Evolutionary conservation across 805 yeast species (phyloP).

Genomic region (Danielia reshetovae): DNA sequence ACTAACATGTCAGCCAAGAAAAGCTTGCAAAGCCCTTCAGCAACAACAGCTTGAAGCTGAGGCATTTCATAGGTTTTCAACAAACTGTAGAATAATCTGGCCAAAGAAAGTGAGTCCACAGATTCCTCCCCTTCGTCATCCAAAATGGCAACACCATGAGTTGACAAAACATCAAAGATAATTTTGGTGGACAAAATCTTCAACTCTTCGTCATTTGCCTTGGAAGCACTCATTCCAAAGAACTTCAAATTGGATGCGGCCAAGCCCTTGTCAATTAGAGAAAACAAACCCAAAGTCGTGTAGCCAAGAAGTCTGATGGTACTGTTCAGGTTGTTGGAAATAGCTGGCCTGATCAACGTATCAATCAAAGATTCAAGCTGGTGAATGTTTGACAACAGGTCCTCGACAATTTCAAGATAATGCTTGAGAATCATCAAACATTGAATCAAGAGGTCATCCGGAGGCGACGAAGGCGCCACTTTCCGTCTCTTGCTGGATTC

Average conservation of each 20-base stretch:
- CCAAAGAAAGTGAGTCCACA: conserved; percentile 63
- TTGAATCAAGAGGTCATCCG: conserved; percentile 49
- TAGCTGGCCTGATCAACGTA: conserved; percentile 75
- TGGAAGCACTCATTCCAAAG: conserved; percentile 65
- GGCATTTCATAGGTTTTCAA: conserved; percentile 55
- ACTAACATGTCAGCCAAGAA: conserved; percentile 70
- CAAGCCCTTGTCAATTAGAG: conserved; percentile 59
- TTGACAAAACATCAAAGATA: conserved; percentile 72
- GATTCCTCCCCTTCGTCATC: conserved; percentile 48
- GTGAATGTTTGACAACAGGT: conserved; percentile 60
- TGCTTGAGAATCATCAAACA: conserved; percentile 68
- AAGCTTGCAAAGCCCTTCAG: conserved; percentile 82
- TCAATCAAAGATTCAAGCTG: conserved; percentile 67
- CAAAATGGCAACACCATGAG: conserved; percentile 68
- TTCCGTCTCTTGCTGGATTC: conserved; percentile 25
- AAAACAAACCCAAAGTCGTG: conserved; percentile 73
- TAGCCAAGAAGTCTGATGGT: conserved; percentile 61
- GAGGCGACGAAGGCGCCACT: conserved; percentile 37
- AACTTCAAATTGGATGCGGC: conserved; percentile 64
- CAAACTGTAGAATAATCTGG: conserved; percentile 65
- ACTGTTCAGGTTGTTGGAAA: conserved; percentile 45
- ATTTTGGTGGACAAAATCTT: conserved; percentile 62
- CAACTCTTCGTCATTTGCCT: conserved; percentile 56
- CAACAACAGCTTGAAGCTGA: conserved; percentile 71
- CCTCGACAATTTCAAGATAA: conserved; percentile 63